Conservation (phyloP, 228 moss, liverwort and hornwort species). For the Sphagnum magellanicum region DNA sequence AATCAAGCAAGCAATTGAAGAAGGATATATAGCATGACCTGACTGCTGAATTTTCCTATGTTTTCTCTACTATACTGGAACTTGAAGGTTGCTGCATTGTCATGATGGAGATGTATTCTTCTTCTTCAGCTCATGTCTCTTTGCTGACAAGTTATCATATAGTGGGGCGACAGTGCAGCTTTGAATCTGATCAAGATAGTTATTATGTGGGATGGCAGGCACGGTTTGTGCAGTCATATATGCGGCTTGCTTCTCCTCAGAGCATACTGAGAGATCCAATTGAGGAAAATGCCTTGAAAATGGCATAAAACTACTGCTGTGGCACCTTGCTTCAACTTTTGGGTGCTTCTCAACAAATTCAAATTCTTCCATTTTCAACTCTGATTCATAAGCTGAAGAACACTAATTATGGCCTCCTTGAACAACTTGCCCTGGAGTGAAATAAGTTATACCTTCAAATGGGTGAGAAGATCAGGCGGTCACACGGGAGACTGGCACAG, state of each 20-base stretch:
- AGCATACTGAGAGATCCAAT: constrained; percentile 32
- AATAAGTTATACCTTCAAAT: no score
- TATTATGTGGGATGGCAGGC: constrained; percentile 25
- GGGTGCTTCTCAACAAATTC: no score
- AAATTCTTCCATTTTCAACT: no score
- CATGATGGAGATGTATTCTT: background rate
- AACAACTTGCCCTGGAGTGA: no score
- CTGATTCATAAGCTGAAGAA: no score
- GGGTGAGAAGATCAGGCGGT: no score
- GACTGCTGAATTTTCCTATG: background rate
- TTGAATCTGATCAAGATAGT: background rate
- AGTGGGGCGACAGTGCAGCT: background rate
- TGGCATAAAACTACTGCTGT: constrained; percentile 6
- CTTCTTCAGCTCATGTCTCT: background rate
- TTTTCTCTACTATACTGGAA: background rate
- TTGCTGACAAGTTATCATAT: background rate
- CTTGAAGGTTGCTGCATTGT: background rate
- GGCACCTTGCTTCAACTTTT: background rate
- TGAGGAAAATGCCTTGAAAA: constrained; percentile 2
- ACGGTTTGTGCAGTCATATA: constrained; percentile 35
- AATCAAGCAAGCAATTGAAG: background rate
- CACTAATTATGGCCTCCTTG: no score
- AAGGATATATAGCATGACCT: background rate
- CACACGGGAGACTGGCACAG: no score
- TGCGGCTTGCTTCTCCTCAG: constrained; percentile 39